Percentiles rank a stretch among this genome's conserved stretches.
Conservation (phyloP, 2,329 filamentous ascomycete species). For the Hymenoscyphus fraxineus region DNA sequence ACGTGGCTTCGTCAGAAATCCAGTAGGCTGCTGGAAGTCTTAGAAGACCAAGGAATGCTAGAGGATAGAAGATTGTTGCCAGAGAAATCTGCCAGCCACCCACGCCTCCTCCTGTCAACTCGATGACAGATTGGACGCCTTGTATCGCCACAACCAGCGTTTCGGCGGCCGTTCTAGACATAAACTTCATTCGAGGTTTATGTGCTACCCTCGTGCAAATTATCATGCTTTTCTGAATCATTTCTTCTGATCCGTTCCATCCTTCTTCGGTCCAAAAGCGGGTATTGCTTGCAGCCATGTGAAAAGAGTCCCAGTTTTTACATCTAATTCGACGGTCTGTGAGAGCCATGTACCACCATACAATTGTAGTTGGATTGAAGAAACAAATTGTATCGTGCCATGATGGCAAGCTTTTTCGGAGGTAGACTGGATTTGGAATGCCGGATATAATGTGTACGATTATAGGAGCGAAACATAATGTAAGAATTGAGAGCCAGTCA, state of each 20-base stretch:
- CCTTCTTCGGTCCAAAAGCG: conserved; percentile 36
- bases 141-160: conserved; percentile 31
- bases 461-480: conserved; percentile 35
- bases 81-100: conserved; percentile 5
- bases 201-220: conserved; percentile 15
- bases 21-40: conserved; percentile 13
- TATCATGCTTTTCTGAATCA: conserved; percentile 22
- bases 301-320: conserved; percentile 27
- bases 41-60: conserved; percentile 15
- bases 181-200: not conserved
- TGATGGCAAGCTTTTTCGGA: conserved; percentile 20
- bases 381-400: conserved; percentile 34
- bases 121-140: conserved; percentile 9
- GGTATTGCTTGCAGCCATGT: conserved; percentile 36
- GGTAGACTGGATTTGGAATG: conserved; percentile 25
- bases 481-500: conserved; percentile 35
- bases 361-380: conserved; percentile 39
- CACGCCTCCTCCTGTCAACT: not conserved
- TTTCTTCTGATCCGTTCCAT: conserved; percentile 37
- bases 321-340: conserved; percentile 35
- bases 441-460: conserved; percentile 34
- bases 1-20: conserved; percentile 14
- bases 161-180: conserved; percentile 10
- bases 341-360: conserved; percentile 38
- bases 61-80: conserved; percentile 15